Percentiles rank a stretch among this genome's conserved stretches.
These are phyloP conservation scores for Pulveroboletus sp. DNA, from an alignment of 768 basidiomycete genomes.

Conservation along the genomic window DNA sequence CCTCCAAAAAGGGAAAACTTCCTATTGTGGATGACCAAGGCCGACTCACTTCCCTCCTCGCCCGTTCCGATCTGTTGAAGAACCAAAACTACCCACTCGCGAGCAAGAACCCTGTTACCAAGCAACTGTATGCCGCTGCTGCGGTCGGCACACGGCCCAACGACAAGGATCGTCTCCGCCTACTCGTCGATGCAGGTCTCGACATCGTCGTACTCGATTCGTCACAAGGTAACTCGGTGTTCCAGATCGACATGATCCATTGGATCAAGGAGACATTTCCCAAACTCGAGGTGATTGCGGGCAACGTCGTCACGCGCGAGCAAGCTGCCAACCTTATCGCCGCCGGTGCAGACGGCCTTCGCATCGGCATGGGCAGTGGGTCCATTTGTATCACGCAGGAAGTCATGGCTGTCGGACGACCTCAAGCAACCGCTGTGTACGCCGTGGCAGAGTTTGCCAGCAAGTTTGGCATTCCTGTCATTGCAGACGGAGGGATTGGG, in stretches of 20 bases:
- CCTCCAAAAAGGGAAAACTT: conserved; percentile 97
- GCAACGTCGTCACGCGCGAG: conserved; percentile 97
- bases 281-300: conserved; percentile 87
- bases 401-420: conserved; percentile 97
- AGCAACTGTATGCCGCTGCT: conserved; percentile 95
- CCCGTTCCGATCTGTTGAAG: conserved; percentile 95
- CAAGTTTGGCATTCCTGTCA: conserved; percentile 93
- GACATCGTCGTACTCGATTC: conserved; percentile 96
- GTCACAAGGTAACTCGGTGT: conserved; percentile 93
- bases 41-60: conserved; percentile 76
- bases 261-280: conserved; percentile 90
- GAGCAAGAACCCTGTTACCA: conserved; percentile 82
- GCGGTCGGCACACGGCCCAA: conserved; percentile 89
- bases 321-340: conserved; percentile 92
- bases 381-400: conserved; percentile 99
- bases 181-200: conserved; percentile 90
- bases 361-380: conserved; percentile 96
- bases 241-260: conserved; percentile 88
- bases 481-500: conserved; percentile 92
- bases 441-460: conserved; percentile 90
- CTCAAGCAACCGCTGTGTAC: conserved; percentile 98
- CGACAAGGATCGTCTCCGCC: conserved; percentile 77
- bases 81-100: conserved; percentile 96
- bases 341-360: conserved; percentile 93
- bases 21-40: conserved; percentile 72